Base-by-base conservation (phyloP, 2,329 filamentous ascomycete species). In the Fusarium udum region DNA sequence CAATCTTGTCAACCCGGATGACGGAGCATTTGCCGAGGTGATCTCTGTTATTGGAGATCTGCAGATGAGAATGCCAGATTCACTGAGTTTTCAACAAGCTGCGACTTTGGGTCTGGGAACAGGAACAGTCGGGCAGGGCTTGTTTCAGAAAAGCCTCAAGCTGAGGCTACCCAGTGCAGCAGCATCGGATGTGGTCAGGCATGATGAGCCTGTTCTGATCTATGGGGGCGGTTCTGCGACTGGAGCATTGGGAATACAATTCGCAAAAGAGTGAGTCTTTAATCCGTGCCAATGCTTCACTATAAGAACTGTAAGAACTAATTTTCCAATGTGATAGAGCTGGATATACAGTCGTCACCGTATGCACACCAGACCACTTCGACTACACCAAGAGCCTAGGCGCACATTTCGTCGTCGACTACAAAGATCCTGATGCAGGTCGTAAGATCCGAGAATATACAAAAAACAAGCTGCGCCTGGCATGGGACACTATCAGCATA, bases 241-340 rank as follows among this genome's bases (percentile, higher is more conserved):
- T 42, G 40, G 40, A n/a, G 40, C 40, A n/a, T 16, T 42, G 22
- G 40, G 40, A 9, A 42, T 42, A 16, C 40, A 42, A n/a, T 42
- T 42, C 9, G 40, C 40, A 5, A 42, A 15, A 16, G 39, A 42
- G 39, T 42, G 39, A 42, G 39, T 10, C 8, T n/a, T n/a, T 8
- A 4, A 42, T 16, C 39, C 39, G 7, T 5, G 1, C 22, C 39
- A 16, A 42, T 42, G 6, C 1, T 2, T 1, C 14, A n/a, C 1
- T 10, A 15, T 15, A 14, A n/a, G 20, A 22, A 7, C 39, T 40
- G 11, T 16, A 42, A n/a, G n/a, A 10, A 42, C 37, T 14, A 40
- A 40, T 1, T 4, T 8, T 15, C 11, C 1, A 7, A 42, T 14
- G 10, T 42, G 40, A 6, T 10, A 42, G 40, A 42, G 40, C 40